phyloP scores from a whole-genome alignment of 495 filamentous ascomycete genomes.

The Aspergillus nidulans region DNA sequence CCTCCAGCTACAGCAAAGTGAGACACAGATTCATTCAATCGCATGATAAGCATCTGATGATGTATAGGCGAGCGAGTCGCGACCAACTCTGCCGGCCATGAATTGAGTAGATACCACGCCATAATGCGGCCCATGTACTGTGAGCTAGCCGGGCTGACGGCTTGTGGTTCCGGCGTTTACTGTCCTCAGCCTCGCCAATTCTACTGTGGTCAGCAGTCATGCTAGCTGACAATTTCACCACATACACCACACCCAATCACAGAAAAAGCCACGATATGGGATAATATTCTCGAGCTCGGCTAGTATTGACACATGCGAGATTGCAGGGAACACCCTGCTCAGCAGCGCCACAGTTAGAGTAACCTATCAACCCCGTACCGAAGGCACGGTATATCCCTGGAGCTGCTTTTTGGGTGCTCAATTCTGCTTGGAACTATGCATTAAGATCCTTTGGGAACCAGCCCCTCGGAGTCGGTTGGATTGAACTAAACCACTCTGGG shows the following conservation, averaged over 20 bases:
- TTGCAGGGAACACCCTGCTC: not conserved
- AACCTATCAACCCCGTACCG: slow-evolving; percentile 5
- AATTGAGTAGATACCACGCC: not conserved
- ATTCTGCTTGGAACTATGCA: slow-evolving; percentile 8
- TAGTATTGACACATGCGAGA: slow-evolving; percentile 3
- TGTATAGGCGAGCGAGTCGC: slow-evolving; percentile 14
- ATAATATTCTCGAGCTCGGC: not conserved
- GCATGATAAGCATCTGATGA: slow-evolving; percentile 1
- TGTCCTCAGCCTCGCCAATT: not conserved
- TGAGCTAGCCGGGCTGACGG: not conserved
- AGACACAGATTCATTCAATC: not conserved
- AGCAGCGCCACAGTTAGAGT: slow-evolving; percentile 9
- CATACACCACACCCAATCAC: not conserved
- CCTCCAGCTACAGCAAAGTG: not conserved
- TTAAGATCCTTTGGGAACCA: slow-evolving; percentile 1
- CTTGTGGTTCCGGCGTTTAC: not conserved
- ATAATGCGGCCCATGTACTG: slow-evolving; percentile 4
- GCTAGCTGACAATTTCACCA: not conserved
- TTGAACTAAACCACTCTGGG: not conserved
- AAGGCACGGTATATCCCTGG: slow-evolving; percentile 8
- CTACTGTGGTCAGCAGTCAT: not conserved
- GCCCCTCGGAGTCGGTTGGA: not conserved
- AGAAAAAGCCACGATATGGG: not conserved
- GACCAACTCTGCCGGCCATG: not conserved
- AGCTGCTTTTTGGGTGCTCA: slow-evolving; percentile 10